Evolutionary conservation across 441 rosid species (phyloP), one percentile per base, ranked within the genome.

Genomic region (Pelargonium australe): DNA sequence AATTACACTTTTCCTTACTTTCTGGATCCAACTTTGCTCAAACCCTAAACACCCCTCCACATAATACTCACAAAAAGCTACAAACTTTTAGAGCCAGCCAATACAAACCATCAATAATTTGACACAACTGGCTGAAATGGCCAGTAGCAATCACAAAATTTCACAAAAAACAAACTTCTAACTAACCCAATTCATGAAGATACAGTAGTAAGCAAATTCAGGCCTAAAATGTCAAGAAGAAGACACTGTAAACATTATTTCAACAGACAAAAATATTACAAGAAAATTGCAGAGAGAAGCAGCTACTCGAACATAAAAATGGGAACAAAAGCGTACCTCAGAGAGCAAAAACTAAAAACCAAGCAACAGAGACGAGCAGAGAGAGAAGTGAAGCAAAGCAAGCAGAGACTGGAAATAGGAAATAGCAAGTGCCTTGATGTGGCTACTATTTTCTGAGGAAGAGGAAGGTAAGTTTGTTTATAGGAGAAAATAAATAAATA

Each of bases 311-410:
- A 31, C 2, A 64, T 0, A n/a, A 51, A 16, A 41, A 2, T 5
- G 55, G 1, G 13, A 20, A 34, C 2, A 51, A 57, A 63, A 23
- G 45, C 68, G 10, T 63, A 77, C 77, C 79, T 77, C 31, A 4
- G 47, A 28, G 70, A 72, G 13, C 41, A 37, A 37, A 37, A 37
- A 19, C 3, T 4, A 53, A 17, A 66, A 70, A 17, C 71, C 53
- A 5, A 70, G 66, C 34, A n/a, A 31, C 13, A 57, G 28, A 25
- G 28, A 25, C 28, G 28, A 25, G 37, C 37, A 31, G 44, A 45
- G 11, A 41, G 13, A 49, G 67, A 67, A 47, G 68, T 53, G 6
- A 14, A 47, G 25, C 23, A 7, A 51, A n/a, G 7, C 9, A 37
- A 37, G 41, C 41, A 37, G 41, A 19, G 55, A 57, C 10, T 57